Base-by-base conservation (phyloP, 192 early-diverging fungal genomes). In the Allomyces arbusculus region DNA sequence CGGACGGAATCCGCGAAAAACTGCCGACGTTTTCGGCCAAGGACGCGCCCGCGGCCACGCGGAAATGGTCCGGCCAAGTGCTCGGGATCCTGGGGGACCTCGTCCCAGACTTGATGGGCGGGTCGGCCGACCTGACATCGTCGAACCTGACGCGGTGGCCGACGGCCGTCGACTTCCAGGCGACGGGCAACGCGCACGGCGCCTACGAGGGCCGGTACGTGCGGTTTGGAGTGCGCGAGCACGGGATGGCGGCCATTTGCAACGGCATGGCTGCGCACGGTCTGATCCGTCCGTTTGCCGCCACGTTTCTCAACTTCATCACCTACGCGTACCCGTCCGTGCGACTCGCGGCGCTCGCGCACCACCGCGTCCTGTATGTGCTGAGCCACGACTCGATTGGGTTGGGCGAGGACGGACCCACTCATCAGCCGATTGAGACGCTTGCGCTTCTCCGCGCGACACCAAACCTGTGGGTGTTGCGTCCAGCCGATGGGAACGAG, bases 361-460 rank as follows among this genome's bases (percentile, higher is more conserved):
- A 88, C 28, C 85, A 89, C 68, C 92, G 88, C 26, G 88, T 97
- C 66, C 71, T 99, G 68, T 97, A 95, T 80, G 86, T 99, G 69
- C 92, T 94, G 89, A 97, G 94, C 66, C 95, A 99, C 83, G 95
- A 99, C 79, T 97, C 94, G 45, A 93, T 99, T 67, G 95, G 93
- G 69, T 83, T 92, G 45, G 95, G 95, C 70, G 95, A 99, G 74
- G 95, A 99, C 78, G 95, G 95, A 5, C 95, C 94, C 33, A 99
- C 95, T 62, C 95, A 99, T 78, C 95, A 99, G 76, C 94, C 95
- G 12, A 88, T 96, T 58, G 95, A 99, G 75, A 95, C 94, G 12
- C 71, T 95, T 65, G 87, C 92, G 62, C 77, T 83, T 72, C 74
- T 90, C 61, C 89, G 95, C 63, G 92, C 92, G 9, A 84, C 89